Evolutionary conservation across 176 grass and related monocot species (phyloP).

Genomic region (Otatea glauca): DNA sequence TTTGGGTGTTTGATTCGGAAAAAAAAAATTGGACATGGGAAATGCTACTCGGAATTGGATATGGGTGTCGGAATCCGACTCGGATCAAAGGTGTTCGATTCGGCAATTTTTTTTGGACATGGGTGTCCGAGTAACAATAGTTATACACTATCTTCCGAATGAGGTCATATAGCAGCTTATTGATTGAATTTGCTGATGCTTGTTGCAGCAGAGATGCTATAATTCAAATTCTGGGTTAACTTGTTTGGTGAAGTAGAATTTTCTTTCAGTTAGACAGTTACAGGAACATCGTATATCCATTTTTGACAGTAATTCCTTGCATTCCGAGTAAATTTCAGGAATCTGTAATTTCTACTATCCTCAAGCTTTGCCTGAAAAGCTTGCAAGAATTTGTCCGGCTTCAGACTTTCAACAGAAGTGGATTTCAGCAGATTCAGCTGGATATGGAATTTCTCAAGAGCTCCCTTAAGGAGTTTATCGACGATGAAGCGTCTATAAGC

Average conservation of each 20-base stretch:
- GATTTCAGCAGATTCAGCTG: slow-evolving; percentile 99
- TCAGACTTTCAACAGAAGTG: slow-evolving; percentile 97
- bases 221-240: slow-evolving; percentile 28
- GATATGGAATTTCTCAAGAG: slow-evolving; percentile 97
- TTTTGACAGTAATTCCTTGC: slow-evolving; percentile 41
- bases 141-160: slow-evolving; percentile 12
- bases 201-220: slow-evolving; percentile 12
- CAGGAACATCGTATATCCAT: neutral
- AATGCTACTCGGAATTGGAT: too few relatives aligned
- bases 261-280: neutral
- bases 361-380: slow-evolving; percentile 97
- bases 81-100: too few relatives aligned
- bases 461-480: slow-evolving; percentile 86
- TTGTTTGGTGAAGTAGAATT: slow-evolving; percentile 24
- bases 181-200: slow-evolving; percentile 26
- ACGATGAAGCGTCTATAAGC: slow-evolving; percentile 87
- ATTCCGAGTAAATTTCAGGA: slow-evolving; percentile 64
- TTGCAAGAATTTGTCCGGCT: slow-evolving; percentile 98
- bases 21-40: too few relatives aligned
- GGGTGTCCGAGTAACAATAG: too few relatives aligned
- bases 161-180: slow-evolving; percentile 4
- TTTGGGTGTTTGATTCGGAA: too few relatives aligned
- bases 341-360: slow-evolving; percentile 83
- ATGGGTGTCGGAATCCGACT: too few relatives aligned
- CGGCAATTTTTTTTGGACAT: too few relatives aligned